These are phyloP conservation scores for Parascedosporium putredinis DNA, from an alignment of 2,329 filamentous ascomycete genomes.

Conservation along the genomic window DNA sequence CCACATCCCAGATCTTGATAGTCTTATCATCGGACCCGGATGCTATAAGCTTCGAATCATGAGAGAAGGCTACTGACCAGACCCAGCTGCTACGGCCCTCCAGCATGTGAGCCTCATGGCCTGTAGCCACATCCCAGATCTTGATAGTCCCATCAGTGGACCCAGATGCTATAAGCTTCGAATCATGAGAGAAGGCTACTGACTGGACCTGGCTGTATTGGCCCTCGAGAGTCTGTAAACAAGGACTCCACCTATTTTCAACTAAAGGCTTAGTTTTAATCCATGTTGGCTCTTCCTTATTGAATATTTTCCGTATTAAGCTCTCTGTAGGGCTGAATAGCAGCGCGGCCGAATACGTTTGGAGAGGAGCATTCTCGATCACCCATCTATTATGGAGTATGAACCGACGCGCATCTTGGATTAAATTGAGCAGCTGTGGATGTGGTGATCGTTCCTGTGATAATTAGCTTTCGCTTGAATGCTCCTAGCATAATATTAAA, in stretches of 20 bases:
- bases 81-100: neutral
- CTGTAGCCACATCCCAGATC: neutral
- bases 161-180: neutral
- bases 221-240: neutral
- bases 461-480: neutral
- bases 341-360: neutral
- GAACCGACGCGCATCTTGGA: neutral
- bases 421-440: neutral
- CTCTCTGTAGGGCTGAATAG: neutral
- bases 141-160: neutral
- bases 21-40: neutral
- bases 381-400: neutral
- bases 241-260: neutral
- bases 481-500: neutral
- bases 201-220: neutral
- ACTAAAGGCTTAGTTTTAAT: neutral
- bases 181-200: neutral
- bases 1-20: neutral
- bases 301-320: neutral
- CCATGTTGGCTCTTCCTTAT: neutral
- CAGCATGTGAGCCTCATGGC: neutral
- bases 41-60: neutral
- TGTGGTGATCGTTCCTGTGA: neutral
- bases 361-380: neutral
- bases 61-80: neutral